Percentiles rank a stretch among this genome's conserved stretches.
These are phyloP conservation scores for Calonectria pseudoturangicola DNA, from an alignment of 2,329 filamentous ascomycete genomes.

Conservation along the genomic window DNA sequence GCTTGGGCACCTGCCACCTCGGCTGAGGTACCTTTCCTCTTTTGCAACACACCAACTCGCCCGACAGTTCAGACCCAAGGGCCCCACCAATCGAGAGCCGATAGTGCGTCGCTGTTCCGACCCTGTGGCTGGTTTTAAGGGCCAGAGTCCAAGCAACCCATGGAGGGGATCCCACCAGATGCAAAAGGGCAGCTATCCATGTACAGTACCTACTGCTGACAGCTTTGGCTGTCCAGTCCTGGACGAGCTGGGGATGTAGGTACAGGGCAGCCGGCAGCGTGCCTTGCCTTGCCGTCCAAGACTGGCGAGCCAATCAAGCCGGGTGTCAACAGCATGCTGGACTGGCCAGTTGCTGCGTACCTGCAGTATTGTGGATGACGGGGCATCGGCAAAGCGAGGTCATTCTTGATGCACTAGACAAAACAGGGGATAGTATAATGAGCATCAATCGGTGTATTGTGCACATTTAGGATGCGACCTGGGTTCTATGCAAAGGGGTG, in stretches of 20 bases:
- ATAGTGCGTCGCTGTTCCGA: constrained; percentile 32
- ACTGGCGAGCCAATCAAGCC: constrained; percentile 45
- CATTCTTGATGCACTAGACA: constrained; percentile 24
- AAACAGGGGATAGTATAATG: constrained; percentile 26
- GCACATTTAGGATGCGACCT: no score
- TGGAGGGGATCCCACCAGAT: constrained; percentile 43
- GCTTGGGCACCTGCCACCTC: constrained; percentile 22
- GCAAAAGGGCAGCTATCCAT: constrained; percentile 38
- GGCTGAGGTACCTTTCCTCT: constrained; percentile 28
- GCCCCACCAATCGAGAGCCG: constrained; percentile 42
- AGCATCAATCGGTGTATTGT: constrained; percentile 1
- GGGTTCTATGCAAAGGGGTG: neutral
- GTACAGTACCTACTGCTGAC: constrained; percentile 38
- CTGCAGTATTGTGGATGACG: constrained; percentile 45
- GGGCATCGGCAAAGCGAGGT: constrained; percentile 22
- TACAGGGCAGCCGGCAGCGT: constrained; percentile 21
- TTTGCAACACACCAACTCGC: constrained; percentile 19
- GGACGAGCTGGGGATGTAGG: constrained; percentile 7
- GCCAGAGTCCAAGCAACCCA: constrained; percentile 42
- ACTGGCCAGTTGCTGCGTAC: constrained; percentile 48
- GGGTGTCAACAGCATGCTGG: constrained; percentile 29
- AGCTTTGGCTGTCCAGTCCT: constrained; percentile 30
- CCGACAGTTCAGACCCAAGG: constrained; percentile 19
- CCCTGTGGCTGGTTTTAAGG: constrained; percentile 47
- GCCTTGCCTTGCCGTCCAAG: constrained; percentile 28